Evolutionary conservation across 345 rosid species (phyloP), one percentile per base, ranked within the genome.

Genomic region (Reutealis trisperma): DNA sequence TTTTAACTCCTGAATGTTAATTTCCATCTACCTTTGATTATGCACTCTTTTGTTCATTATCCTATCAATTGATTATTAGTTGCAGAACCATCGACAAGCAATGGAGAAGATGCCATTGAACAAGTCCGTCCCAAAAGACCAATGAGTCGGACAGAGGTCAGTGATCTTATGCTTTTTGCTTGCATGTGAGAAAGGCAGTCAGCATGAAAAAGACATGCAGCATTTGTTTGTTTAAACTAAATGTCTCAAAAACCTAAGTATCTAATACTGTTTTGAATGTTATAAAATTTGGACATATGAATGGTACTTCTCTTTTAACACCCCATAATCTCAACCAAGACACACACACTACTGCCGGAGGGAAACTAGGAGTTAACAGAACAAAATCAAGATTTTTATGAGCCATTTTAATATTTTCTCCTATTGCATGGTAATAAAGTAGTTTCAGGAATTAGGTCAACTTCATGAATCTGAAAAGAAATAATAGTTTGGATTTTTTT

Each of bases 61-160:
- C 73, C 73, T 59, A 34, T 72, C 37, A 49, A 9, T 77, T 73
- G 15, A 45, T 75, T 72, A 45, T 73, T 75, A 34, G 72, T 62
- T 81, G 77, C 84, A 87, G 98, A 81, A 70, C 83, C 85, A 69
- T 88, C 83, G 25, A 49, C 84, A 44, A 83, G 88, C 84, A 86
- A 89, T 83, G 83, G 86, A 41, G 82, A 73, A 71, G 88, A 89
- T 63, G 88, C 93, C 60, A 80, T 85, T 55, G 77, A 87, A 72
- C 90, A 90, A 93, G 91, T 90, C 70, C 89, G 89, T 75, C 80
- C 88, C n/a, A 92, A 85, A 86, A 86, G 92, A 74, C 96, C 96
- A 49, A 91, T 89, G 92, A 93, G 98, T 84, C 91, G 90, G 70
- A 94, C 79, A 24, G 98, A 96, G 94, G 98, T 92, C 77, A 79